Percentiles rank a stretch among this genome's conserved stretches.
Evolutionary conservation across 495 filamentous ascomycete genomes (phyloP).

Genomic region (Tuber calosporum): DNA sequence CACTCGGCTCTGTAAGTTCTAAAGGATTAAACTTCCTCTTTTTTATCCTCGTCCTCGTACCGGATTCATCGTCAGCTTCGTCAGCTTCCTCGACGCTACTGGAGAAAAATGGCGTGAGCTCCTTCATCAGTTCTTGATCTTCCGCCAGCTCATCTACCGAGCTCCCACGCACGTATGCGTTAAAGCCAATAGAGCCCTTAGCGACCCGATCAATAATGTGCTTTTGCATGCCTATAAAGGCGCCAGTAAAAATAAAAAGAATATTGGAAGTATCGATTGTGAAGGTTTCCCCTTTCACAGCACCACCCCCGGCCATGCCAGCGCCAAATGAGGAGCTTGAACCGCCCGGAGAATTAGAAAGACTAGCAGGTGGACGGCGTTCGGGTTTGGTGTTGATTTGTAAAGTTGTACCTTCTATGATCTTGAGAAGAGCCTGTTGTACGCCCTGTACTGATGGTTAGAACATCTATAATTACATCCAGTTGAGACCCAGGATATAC

Average conservation of each 20-base stretch:
- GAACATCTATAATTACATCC: background rate
- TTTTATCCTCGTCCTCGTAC: conserved; percentile 16
- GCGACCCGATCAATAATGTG: conserved; percentile 76
- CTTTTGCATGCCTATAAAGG: conserved; percentile 90
- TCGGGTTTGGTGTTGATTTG: conserved; percentile 82
- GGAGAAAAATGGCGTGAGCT: conserved; percentile 60
- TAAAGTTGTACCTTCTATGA: conserved; percentile 91
- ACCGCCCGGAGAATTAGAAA: conserved; percentile 26
- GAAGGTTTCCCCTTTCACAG: conserved; percentile 72
- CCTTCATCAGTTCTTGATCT: conserved; percentile 57
- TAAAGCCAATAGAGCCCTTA: conserved; percentile 86
- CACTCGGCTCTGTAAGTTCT: conserved; percentile 69
- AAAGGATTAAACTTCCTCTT: conserved; percentile 64
- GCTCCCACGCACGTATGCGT: conserved; percentile 62
- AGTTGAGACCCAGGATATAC: background rate
- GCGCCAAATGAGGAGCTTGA: conserved; percentile 21
- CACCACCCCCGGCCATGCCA: conserved; percentile 39
- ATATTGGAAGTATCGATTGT: conserved; percentile 93
- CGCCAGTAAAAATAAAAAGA: conserved; percentile 90
- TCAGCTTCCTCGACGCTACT: background rate
- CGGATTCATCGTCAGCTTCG: conserved; percentile 19
- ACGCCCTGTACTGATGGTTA: conserved; percentile 52
- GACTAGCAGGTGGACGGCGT: conserved; percentile 42
- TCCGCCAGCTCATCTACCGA: conserved; percentile 44
- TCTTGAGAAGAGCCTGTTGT: conserved; percentile 90